Base-by-base conservation (phyloP, 495 filamentous ascomycete species). In the Physcia stellaris region DNA sequence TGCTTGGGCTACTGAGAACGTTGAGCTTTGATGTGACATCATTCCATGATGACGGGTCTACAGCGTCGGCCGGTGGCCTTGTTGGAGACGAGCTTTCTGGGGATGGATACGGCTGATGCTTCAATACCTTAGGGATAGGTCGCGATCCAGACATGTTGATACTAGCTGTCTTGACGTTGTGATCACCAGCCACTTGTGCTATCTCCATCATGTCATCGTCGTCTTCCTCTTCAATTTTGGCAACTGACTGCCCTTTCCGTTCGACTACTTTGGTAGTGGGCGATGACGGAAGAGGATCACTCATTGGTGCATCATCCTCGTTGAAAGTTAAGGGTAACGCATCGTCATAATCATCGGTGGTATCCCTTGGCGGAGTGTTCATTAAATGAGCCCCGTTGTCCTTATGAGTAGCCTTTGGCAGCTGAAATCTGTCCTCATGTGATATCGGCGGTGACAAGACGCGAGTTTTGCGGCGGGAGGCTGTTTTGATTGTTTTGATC, bases 41-140 rank as follows among this genome's bases (percentile, higher is more conserved):
- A 47, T 86, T 94, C 88, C 88, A 95, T 4, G 77, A 60, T 16
- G 86, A 81, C n/a, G 87, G 67, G 58, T 94, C 84, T 16, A 92
- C 61, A 21, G 53, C 51, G 24, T 78, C 70, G 0, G 71, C 51
- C 9, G 58, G 49, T n/a, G 66, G 51, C 50, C 75, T 76, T 29
- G 64, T 62, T 16, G 86, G 83, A 19, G 86, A 93, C 10, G 85
- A 93, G 60, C 68, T 81, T 16, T 64, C 71, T 2, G 84, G 82
- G 2, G 74, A 71, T 1, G 83, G 72, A 41, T 77, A 73, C 4
- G 65, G 61, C 7, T 71, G 58, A 50, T 81, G 79, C 46, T 80
- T 72, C 40, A 80, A 60, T 16, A 37, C 17, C 59, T 85, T 90
- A 39, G 81, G 80, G 18, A 75, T 70, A 11, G 83, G 83, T 9